Conservation (phyloP, 1,284 basidiomycete species). For the Inonotus hispidus region DNA sequence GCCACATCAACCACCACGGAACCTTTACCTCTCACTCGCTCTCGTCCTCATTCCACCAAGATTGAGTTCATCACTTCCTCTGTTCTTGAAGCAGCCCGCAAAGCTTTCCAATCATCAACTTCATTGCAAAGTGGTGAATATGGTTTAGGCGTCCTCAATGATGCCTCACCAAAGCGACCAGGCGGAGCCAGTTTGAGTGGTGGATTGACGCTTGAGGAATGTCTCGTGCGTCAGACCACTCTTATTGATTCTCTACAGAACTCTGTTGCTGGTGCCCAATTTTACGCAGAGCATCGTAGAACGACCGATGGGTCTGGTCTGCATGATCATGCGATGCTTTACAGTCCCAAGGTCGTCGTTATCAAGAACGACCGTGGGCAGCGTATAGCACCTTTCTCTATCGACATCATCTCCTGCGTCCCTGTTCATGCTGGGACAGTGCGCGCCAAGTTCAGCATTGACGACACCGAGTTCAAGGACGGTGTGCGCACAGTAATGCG, state of each 20-base stretch:
- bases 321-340: conserved; percentile 19
- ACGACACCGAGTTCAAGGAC: conserved; percentile 32
- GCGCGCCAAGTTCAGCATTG: conserved; percentile 35
- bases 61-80: conserved; percentile 12
- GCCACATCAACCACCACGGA: not conserved
- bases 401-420: conserved; percentile 42
- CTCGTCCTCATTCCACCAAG: not conserved
- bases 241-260: conserved; percentile 18
- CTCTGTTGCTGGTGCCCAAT: conserved; percentile 12
- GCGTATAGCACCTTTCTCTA: conserved; percentile 34
- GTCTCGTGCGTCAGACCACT: conserved; percentile 18
- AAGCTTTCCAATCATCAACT: not conserved
- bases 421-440: conserved; percentile 41
- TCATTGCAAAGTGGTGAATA: not conserved
- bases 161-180: conserved; percentile 14
- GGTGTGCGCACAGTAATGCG: conserved; percentile 36
- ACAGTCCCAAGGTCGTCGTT: conserved; percentile 11
- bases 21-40: not conserved
- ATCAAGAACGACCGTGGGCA: conserved; percentile 17
- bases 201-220: conserved; percentile 15
- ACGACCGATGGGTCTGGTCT: conserved; percentile 16
- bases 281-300: conserved; percentile 15
- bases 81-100: conserved; percentile 13
- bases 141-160: conserved; percentile 13
- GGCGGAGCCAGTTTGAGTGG: conserved; percentile 16